A percentile compares a stretch with the other conserved stretches of the same genome.
phyloP scores from a whole-genome alignment of 2,329 filamentous ascomycete species.

The Stromatinia cepivora region DNA sequence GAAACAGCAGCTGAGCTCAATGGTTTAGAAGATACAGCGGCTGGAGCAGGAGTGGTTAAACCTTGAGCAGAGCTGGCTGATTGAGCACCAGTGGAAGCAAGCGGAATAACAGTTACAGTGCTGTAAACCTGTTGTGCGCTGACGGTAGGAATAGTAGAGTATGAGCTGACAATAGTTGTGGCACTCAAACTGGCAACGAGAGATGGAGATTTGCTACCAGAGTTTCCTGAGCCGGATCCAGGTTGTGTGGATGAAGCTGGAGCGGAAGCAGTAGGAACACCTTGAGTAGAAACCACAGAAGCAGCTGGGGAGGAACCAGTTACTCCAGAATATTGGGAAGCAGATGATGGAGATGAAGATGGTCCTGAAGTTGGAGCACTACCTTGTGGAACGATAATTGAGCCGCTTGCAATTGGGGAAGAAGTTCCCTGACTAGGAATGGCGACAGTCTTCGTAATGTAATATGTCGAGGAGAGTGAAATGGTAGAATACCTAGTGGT shows the following conservation, averaged over 20 bases:
- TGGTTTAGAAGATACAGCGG: slow-evolving; percentile 4
- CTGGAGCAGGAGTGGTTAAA: slow-evolving; percentile 1
- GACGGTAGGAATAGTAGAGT: background rate
- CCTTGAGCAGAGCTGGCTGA: slow-evolving; percentile 8
- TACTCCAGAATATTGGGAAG: background rate
- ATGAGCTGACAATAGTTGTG: background rate
- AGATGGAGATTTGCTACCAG: slow-evolving; percentile 8
- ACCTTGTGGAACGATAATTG: background rate
- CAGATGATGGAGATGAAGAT: background rate
- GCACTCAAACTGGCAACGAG: background rate
- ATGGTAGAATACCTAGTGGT: slow-evolving; percentile 5
- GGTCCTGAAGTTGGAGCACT: slow-evolving; percentile 1
- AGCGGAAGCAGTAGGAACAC: background rate
- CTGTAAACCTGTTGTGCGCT: background rate
- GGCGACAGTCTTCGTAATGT: background rate
- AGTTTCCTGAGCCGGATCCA: slow-evolving; percentile 11
- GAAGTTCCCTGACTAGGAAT: background rate
- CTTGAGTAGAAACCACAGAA: background rate
- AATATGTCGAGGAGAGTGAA: background rate
- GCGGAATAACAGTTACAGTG: slow-evolving; percentile 16
- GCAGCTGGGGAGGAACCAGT: slow-evolving; percentile 4
- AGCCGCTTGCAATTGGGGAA: background rate
- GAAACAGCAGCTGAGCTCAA: background rate
- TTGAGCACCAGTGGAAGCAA: slow-evolving; percentile 5
- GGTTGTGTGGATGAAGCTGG: slow-evolving; percentile 1